phyloP scores from a whole-genome alignment of 208 protist species.

The Trypanosoma brucei region DNA sequence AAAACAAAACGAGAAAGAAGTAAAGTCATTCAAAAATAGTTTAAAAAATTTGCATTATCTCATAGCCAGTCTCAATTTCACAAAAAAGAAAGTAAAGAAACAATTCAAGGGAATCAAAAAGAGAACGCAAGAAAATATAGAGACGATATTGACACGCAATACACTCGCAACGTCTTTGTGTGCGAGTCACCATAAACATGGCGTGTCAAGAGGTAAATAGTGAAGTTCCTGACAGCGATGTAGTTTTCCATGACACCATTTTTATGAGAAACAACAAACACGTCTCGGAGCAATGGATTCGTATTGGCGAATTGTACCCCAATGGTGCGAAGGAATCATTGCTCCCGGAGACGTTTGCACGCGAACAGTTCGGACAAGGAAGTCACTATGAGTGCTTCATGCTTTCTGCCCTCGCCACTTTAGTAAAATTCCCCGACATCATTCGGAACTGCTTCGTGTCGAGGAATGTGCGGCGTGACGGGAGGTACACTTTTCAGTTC shows the following conservation, averaged over 20 bases:
- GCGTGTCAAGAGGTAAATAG: constrained; percentile 22
- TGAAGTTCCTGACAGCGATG: constrained; percentile 50
- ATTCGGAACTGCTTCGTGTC: constrained; percentile 84
- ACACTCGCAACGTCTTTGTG: background rate
- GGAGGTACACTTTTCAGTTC: constrained; percentile 84
- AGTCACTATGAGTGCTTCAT: constrained; percentile 86
- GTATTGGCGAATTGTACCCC: constrained; percentile 69
- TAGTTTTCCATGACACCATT: constrained; percentile 60
- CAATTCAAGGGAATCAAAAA: background rate
- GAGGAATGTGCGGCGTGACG: constrained; percentile 67
- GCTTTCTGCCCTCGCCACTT: constrained; percentile 55
- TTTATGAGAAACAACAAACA: constrained; percentile 57
- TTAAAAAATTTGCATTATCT: background rate
- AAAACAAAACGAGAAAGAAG: too few species aligned
- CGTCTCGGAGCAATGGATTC: constrained; percentile 53
- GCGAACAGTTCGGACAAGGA: constrained; percentile 72
- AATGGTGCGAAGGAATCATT: constrained; percentile 40
- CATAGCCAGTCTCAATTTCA: background rate
- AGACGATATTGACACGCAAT: background rate
- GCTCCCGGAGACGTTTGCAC: constrained; percentile 47
- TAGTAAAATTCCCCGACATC: constrained; percentile 62
- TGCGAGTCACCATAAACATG: constrained; percentile 18
- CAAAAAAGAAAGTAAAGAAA: background rate
- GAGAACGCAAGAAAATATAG: background rate
- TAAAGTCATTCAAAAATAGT: too few species aligned